Conservation (phyloP, 2,329 filamentous ascomycete species). For the Anisogramma anomala region DNA sequence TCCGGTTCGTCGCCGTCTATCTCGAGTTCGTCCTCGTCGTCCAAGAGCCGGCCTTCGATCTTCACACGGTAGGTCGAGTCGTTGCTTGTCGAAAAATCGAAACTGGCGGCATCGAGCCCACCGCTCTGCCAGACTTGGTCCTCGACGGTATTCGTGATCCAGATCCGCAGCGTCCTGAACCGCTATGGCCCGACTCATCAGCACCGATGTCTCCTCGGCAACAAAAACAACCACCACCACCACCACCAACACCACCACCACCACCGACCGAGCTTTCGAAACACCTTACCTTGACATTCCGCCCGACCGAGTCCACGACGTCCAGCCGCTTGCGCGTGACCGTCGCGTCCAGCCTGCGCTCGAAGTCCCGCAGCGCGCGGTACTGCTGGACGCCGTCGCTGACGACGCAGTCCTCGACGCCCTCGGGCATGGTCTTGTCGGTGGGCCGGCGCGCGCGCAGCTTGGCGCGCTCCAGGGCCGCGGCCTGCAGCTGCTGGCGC, state of each 20-base stretch:
- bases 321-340: constrained; percentile 93
- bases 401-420: constrained; percentile 69
- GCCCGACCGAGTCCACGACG: constrained; percentile 68
- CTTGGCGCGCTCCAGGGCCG: constrained; percentile 57
- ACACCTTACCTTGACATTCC: constrained; percentile 58
- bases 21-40: constrained; percentile 50
- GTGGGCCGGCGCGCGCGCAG: constrained; percentile 81
- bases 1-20: constrained; percentile 32
- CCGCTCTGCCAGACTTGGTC: constrained; percentile 85
- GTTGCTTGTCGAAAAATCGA: constrained; percentile 67
- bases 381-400: constrained; percentile 77
- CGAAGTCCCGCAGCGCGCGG: constrained; percentile 70
- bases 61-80: constrained; percentile 81
- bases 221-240: too few relatives aligned
- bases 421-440: constrained; percentile 89
- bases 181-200: constrained; percentile 37
- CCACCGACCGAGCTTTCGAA: too few relatives aligned
- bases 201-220: too few relatives aligned
- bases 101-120: constrained; percentile 57
- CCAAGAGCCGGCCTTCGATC: constrained; percentile 77
- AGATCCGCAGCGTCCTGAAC: constrained; percentile 77
- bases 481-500: constrained; percentile 35
- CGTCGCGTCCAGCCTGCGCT: constrained; percentile 78
- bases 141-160: constrained; percentile 90
- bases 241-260: too few relatives aligned